Conservation (phyloP, 2,329 filamentous ascomycete genomes). For the Hawksworthiomyces lignivorus region DNA sequence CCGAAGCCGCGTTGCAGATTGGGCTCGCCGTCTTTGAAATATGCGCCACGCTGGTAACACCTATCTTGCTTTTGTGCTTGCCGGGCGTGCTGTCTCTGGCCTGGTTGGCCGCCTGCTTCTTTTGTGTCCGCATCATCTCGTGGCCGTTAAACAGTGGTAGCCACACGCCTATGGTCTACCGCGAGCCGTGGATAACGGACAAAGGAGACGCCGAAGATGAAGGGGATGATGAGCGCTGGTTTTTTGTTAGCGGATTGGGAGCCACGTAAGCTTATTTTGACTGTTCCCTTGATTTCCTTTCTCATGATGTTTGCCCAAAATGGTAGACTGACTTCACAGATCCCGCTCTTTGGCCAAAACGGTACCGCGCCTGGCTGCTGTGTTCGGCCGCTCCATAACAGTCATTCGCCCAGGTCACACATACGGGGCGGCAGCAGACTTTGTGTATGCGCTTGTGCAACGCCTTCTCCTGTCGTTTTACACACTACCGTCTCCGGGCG, state of each 20-base stretch:
- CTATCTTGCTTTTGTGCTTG: constrained; percentile 22
- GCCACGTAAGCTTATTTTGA: constrained; percentile 19
- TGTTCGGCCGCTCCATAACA: constrained; percentile 34
- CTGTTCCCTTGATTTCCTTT: background rate
- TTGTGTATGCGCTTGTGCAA: constrained; percentile 30
- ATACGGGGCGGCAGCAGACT: constrained; percentile 45
- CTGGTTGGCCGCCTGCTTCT: constrained; percentile 20
- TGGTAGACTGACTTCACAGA: constrained; percentile 12
- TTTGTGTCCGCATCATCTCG: constrained; percentile 19
- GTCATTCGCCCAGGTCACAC: constrained; percentile 40
- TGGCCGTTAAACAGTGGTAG: constrained; percentile 22
- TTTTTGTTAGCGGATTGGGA: constrained; percentile 27
- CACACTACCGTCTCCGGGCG: constrained; percentile 18
- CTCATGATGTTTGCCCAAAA: background rate
- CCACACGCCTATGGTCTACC: background rate
- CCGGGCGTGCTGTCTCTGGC: constrained; percentile 23
- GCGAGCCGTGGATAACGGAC: constrained; percentile 10
- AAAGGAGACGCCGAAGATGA: constrained; percentile 20
- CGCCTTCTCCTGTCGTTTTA: constrained; percentile 21
- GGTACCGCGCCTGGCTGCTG: constrained; percentile 26
- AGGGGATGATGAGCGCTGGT: constrained; percentile 25
- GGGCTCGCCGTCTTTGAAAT: constrained; percentile 16
- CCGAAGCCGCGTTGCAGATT: constrained; percentile 11
- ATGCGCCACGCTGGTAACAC: constrained; percentile 18
- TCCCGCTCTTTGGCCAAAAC: constrained; percentile 24